Percentiles rank a stretch among this genome's conserved stretches.
Conservation (phyloP, 768 basidiomycete species). For the Leccinum imitatum region DNA sequence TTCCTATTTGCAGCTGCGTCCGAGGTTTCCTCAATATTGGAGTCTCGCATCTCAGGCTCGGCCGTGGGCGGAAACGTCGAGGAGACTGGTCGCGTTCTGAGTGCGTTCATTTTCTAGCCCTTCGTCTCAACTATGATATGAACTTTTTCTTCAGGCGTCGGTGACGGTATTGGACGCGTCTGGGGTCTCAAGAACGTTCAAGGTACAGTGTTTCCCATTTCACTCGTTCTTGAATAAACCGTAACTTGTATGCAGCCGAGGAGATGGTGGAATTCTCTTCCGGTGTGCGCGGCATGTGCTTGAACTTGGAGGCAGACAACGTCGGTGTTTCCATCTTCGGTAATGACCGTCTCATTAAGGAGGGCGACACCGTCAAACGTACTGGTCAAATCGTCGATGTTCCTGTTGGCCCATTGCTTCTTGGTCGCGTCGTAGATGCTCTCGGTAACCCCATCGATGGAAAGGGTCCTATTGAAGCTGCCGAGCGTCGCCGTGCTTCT, state of each 20-base stretch:
- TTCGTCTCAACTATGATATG: slow-evolving; percentile 4
- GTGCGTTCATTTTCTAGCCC: slow-evolving; percentile 47
- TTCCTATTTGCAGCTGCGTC: slow-evolving; percentile 71
- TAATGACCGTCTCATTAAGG: slow-evolving; percentile 98
- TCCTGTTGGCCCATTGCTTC: slow-evolving; percentile 94
- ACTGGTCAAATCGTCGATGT: slow-evolving; percentile 99
- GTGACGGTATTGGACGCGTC: slow-evolving; percentile 99
- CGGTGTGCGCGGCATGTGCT: slow-evolving; percentile 99
- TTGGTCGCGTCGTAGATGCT: slow-evolving; percentile 99
- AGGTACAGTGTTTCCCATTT: slow-evolving; percentile 47
- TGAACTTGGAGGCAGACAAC: slow-evolving; percentile 99
- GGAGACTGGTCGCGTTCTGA: slow-evolving; percentile 98
- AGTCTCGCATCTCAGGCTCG: slow-evolving; percentile 95
- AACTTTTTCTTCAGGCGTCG: slow-evolving; percentile 64
- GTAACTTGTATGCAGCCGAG: slow-evolving; percentile 60
- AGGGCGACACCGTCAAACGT: slow-evolving; percentile 99
- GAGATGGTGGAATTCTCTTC: slow-evolving; percentile 99
- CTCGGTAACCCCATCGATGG: slow-evolving; percentile 99
- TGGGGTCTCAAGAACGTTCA: slow-evolving; percentile 99
- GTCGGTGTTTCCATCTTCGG: slow-evolving; percentile 99
- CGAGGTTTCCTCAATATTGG: slow-evolving; percentile 98
- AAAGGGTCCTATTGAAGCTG: slow-evolving; percentile 93
- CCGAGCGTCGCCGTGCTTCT: slow-evolving; percentile 94
- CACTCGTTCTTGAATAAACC: slow-evolving; percentile 3
- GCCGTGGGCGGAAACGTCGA: slow-evolving; percentile 91